Conservation (phyloP, 352 stramenopile genomes). For the Phytophthora uliginosa region DNA sequence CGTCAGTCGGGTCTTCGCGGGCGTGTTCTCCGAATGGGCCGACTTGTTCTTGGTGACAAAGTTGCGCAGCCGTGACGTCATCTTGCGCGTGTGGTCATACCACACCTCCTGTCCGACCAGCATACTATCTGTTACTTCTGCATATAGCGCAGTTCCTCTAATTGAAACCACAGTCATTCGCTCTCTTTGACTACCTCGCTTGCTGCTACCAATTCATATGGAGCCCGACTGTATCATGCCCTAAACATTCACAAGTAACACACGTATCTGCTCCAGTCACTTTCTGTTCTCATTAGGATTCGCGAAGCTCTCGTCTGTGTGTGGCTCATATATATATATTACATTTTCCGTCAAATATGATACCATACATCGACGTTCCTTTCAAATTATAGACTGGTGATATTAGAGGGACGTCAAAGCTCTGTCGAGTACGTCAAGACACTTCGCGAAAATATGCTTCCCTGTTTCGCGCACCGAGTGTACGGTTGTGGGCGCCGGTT, state of each 20-base stretch:
- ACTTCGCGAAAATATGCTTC: too few species aligned
- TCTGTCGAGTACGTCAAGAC: too few species aligned
- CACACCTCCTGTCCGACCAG: too few species aligned
- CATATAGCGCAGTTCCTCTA: slow-evolving; percentile 11
- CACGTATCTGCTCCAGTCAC: slow-evolving; percentile 11
- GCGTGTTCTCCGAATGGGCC: too few species aligned
- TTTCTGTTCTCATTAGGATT: slow-evolving; percentile 20
- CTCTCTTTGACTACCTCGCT: slow-evolving; percentile 24
- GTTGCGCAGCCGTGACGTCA: background rate
- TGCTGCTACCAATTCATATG: slow-evolving; percentile 20
- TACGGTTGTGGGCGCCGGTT: too few species aligned
- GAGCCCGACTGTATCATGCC: slow-evolving; percentile 7
- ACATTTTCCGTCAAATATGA: slow-evolving; percentile 16
- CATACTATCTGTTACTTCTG: background rate
- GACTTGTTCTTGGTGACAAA: too few species aligned
- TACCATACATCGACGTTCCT: too few species aligned
- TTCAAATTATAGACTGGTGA: too few species aligned
- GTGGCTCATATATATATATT: slow-evolving; percentile 15
- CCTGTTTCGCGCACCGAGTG: too few species aligned
- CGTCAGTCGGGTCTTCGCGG: too few species aligned
- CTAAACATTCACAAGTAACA: slow-evolving; percentile 15
- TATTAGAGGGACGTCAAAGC: too few species aligned
- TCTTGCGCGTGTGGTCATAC: too few species aligned
- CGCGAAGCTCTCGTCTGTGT: slow-evolving; percentile 19
- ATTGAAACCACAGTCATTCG: slow-evolving; percentile 10